Evolutionary conservation across 2,329 filamentous ascomycete genomes (phyloP).

Genomic region (Microcera coccophila): DNA sequence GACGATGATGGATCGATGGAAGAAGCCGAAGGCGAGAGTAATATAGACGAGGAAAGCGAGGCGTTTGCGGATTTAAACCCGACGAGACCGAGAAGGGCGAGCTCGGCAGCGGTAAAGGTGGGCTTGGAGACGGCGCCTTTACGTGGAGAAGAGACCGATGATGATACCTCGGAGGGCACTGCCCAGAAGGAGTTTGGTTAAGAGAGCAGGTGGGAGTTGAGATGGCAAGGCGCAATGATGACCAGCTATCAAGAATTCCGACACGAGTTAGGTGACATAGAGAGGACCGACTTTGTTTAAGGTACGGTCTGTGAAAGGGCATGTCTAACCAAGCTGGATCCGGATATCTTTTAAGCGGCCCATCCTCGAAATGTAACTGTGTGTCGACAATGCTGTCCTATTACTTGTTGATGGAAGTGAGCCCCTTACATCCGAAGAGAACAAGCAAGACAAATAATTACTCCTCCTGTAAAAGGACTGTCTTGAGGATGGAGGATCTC

Average conservation of each 20-base stretch:
- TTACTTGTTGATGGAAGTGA: too few relatives aligned
- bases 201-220: constrained; percentile 18
- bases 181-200: constrained; percentile 43
- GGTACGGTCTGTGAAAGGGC: too few relatives aligned
- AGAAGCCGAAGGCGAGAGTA: constrained; percentile 42
- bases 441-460: too few relatives aligned
- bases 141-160: constrained; percentile 22
- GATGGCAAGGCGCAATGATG: not conserved
- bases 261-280: not conserved
- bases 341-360: too few relatives aligned
- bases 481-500: too few relatives aligned
- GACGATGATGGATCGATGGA: constrained; percentile 32
- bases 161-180: constrained; percentile 18
- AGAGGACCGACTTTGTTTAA: not conserved
- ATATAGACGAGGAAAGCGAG: constrained; percentile 53
- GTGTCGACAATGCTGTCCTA: too few relatives aligned
- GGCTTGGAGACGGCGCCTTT: constrained; percentile 51
- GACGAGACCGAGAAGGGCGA: constrained; percentile 52
- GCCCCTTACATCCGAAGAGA: too few relatives aligned
- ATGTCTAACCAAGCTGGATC: too few relatives aligned
- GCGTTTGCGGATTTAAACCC: constrained; percentile 49
- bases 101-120: constrained; percentile 46
- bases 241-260: not conserved
- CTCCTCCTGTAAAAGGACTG: too few relatives aligned
- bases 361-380: too few relatives aligned